Conservation (phyloP, 169 alveolate species). For the Babesia microti region DNA sequence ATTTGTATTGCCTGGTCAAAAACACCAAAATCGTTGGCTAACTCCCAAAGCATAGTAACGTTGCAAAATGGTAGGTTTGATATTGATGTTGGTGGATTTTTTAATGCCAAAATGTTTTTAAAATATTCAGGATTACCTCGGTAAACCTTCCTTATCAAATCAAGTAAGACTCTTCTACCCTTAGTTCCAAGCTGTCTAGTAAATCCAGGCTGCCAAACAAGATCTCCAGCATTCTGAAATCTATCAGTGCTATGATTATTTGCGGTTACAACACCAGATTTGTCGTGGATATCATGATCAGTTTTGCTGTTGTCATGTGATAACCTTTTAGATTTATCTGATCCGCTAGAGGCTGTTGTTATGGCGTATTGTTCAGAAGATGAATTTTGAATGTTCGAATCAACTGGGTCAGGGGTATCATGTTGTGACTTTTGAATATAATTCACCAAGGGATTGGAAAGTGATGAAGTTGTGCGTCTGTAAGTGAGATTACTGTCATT, state of each 20-base stretch:
- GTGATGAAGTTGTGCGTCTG: too few species aligned
- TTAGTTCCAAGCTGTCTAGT: slow-evolving; percentile 61
- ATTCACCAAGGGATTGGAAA: too few species aligned
- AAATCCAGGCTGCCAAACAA: slow-evolving; percentile 49
- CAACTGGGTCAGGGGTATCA: too few species aligned
- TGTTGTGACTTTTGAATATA: too few species aligned
- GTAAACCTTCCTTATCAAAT: slow-evolving; percentile 55
- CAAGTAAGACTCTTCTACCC: slow-evolving; percentile 57
- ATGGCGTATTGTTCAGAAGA: too few species aligned
- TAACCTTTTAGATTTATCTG: not conserved
- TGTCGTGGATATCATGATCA: slow-evolving; percentile 10
- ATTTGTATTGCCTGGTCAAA: slow-evolving; percentile 54
- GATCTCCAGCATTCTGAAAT: slow-evolving; percentile 2
- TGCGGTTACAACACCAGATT: slow-evolving; percentile 2
- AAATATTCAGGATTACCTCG: slow-evolving; percentile 52
- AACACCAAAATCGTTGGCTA: slow-evolving; percentile 62
- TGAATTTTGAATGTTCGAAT: too few species aligned
- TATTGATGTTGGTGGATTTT: slow-evolving; percentile 59
- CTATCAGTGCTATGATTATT: too few species aligned
- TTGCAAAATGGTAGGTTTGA: slow-evolving; percentile 60
- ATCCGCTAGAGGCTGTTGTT: too few species aligned
- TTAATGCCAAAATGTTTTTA: slow-evolving; percentile 50
- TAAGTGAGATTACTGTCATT: too few species aligned
- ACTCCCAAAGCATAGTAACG: slow-evolving; percentile 64
- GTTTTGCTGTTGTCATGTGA: slow-evolving; percentile 1